Percentiles rank a stretch among this genome's conserved stretches.
Evolutionary conservation across 805 yeast genomes (phyloP).

Genomic region (Wickerhamiella sorbophila): DNA sequence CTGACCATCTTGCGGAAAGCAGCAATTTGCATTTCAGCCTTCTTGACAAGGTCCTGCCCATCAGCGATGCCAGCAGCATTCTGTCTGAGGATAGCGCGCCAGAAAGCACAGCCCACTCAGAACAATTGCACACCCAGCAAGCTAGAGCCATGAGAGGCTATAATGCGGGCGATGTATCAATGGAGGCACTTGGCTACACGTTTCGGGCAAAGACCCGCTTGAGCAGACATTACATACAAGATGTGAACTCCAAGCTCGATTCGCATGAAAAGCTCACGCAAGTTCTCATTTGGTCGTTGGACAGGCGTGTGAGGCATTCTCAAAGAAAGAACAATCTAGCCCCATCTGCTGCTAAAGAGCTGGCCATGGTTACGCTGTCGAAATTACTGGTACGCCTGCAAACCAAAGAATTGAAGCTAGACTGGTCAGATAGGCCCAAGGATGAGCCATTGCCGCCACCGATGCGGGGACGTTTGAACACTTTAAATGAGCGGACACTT

Average conservation of each 20-base stretch:
- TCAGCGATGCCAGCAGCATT: not conserved
- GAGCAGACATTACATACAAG: not conserved
- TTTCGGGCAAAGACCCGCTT: not conserved
- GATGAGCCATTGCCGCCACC: not conserved
- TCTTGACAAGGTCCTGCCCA: not conserved
- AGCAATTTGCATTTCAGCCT: not conserved
- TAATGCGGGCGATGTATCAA: not conserved
- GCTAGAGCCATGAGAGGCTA: not conserved
- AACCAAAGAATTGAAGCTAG: not conserved
- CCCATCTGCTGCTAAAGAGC: not conserved
- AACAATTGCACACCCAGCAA: not conserved
- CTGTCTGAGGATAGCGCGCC: not conserved
- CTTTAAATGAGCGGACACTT: not conserved
- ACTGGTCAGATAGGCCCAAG: not conserved
- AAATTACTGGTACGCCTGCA: not conserved
- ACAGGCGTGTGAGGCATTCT: constrained; percentile 3
- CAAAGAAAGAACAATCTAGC: not conserved
- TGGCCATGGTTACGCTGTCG: not conserved
- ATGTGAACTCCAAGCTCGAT: not conserved
- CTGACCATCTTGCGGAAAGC: not conserved
- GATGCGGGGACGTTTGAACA: not conserved
- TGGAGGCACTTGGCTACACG: not conserved
- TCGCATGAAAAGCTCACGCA: constrained; percentile 7
- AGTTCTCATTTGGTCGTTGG: constrained; percentile 14
- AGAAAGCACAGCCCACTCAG: not conserved